phyloP scores from a whole-genome alignment of 75 land plant genomes.

The Pinus albicaulis region DNA sequence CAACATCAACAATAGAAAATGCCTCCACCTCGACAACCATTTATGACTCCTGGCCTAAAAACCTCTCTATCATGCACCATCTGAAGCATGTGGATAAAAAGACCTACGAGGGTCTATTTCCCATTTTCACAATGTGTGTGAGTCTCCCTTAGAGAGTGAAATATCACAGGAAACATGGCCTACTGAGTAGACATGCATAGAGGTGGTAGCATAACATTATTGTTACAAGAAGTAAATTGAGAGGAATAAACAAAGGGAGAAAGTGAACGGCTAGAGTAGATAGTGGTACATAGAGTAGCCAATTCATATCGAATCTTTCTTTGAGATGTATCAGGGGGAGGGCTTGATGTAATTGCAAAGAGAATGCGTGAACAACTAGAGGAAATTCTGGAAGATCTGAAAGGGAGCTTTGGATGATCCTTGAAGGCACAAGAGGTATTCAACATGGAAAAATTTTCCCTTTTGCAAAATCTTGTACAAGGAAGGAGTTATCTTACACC shows the following conservation, averaged over 20 bases:
- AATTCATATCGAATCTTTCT: conserved; percentile 54
- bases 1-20: conserved; percentile 38
- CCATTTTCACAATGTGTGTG: conserved; percentile 28
- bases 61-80: conserved; percentile 44
- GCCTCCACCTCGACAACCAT: conserved; percentile 60
- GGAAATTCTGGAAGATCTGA: conserved; percentile 71
- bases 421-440: conserved; percentile 66
- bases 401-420: conserved; percentile 60
- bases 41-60: conserved; percentile 33
- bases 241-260: conserved; percentile 30
- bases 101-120: conserved; percentile 41
- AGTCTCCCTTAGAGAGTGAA: conserved; percentile 64
- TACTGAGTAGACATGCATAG: conserved; percentile 19
- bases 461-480: conserved; percentile 70
- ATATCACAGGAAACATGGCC: conserved; percentile 82
- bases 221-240: conserved; percentile 19
- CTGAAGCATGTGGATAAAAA: conserved; percentile 34
- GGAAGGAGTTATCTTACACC: conserved; percentile 60
- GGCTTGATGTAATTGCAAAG: conserved; percentile 63
- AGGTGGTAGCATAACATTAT: conserved; percentile 6
- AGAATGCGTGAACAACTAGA: conserved; percentile 64
- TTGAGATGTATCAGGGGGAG: conserved; percentile 54
- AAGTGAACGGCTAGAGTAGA: conserved; percentile 27
- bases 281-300: conserved; percentile 66
- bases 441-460: conserved; percentile 73